Evolutionary conservation across 495 filamentous ascomycete genomes (phyloP).

Genomic region (Ascobolus immersus): DNA sequence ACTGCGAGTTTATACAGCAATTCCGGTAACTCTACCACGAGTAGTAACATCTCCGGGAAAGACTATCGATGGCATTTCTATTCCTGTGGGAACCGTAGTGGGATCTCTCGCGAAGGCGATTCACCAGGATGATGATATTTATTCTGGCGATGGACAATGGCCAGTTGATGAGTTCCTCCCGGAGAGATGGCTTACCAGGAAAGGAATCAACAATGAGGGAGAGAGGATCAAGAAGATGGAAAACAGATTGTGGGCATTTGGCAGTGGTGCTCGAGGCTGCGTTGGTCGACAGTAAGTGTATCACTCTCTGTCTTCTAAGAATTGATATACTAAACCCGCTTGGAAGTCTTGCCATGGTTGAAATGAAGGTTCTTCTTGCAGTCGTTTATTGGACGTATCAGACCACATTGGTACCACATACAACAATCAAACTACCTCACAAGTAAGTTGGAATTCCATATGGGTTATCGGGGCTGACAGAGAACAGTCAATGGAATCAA

Average conservation of each 20-base stretch:
- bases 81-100: constrained; percentile 13
- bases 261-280: constrained; percentile 4
- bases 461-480: background rate
- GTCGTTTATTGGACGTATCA: constrained; percentile 7
- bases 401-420: background rate
- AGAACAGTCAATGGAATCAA: constrained; percentile 2
- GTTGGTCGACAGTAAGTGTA: constrained; percentile 13
- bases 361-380: constrained; percentile 6
- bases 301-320: constrained; percentile 10
- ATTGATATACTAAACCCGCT: background rate
- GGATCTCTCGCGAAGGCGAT: constrained; percentile 22
- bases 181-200: constrained; percentile 12
- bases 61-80: constrained; percentile 6
- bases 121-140: constrained; percentile 20
- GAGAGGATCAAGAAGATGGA: constrained; percentile 13
- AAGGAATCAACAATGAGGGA: constrained; percentile 6
- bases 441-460: background rate
- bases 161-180: constrained; percentile 4
- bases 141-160: constrained; percentile 1
- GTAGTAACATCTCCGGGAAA: constrained; percentile 12
- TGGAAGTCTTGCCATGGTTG: constrained; percentile 8
- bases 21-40: constrained; percentile 15
- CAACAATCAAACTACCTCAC: background rate
- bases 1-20: constrained; percentile 2
- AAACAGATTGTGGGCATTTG: constrained; percentile 5